These are phyloP conservation scores for Entomortierella chlamydospora DNA, from an alignment of 192 early-diverging fungal genomes.

Conservation along the genomic window DNA sequence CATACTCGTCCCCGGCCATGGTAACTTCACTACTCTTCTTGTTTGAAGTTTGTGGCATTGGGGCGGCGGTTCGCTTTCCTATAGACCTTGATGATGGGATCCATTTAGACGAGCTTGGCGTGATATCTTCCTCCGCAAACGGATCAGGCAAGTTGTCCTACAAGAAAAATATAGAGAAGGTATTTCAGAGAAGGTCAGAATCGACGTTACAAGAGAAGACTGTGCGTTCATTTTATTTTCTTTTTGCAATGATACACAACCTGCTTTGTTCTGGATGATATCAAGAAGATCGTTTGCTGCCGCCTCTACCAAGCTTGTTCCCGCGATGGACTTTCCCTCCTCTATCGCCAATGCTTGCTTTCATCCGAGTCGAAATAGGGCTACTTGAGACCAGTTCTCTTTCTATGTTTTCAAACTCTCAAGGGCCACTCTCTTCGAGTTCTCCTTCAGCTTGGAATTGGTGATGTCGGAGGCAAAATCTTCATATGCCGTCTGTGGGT, in stretches of 20 bases:
- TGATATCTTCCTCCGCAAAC: no score
- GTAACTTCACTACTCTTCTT: no score
- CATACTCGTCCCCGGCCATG: no score
- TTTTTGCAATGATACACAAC: background rate
- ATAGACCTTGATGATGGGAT: no score
- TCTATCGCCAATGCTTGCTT: conserved; percentile 15
- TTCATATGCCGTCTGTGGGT: conserved; percentile 8
- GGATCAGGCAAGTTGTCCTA: no score
- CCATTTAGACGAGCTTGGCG: no score
- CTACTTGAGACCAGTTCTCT: conserved; percentile 1
- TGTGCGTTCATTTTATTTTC: background rate
- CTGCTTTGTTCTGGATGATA: conserved; percentile 10
- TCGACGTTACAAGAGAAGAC: no score
- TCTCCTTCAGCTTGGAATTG: conserved; percentile 3
- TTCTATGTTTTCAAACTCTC: conserved; percentile 4
- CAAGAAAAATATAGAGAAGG: no score
- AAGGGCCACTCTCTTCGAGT: conserved; percentile 6
- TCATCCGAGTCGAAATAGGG: conserved; percentile 11
- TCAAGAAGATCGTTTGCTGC: conserved; percentile 20
- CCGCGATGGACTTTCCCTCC: conserved; percentile 14
- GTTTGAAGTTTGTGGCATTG: conserved; percentile 4
- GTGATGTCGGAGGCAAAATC: conserved; percentile 10
- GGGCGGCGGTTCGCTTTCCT: conserved; percentile 12
- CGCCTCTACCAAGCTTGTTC: conserved; percentile 20
- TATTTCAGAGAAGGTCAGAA: no score